A percentile compares a stretch with the other conserved stretches of the same genome.
Conservation (phyloP, 2,329 filamentous ascomycete species). For the Aspergillus fumigatiaffinis region DNA sequence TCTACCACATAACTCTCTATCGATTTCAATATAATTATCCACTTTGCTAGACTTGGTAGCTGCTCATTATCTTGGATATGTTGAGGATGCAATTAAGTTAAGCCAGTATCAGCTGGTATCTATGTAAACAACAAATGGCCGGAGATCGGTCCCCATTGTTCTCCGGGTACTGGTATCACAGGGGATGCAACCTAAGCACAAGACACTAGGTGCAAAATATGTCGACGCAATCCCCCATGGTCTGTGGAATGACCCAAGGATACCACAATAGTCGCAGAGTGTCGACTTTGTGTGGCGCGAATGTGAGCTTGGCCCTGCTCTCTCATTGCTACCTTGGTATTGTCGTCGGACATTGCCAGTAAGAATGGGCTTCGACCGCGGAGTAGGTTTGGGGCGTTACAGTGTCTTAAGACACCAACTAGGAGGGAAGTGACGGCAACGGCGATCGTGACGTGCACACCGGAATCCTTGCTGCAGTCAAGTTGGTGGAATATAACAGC, state of each 20-base stretch:
- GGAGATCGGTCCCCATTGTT: neutral
- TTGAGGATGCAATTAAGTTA: neutral
- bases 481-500: slow-evolving; percentile 21
- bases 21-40: neutral
- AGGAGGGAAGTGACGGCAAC: neutral
- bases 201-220: neutral
- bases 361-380: neutral
- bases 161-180: neutral
- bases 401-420: neutral
- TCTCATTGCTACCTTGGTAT: neutral
- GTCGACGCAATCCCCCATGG: neutral
- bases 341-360: neutral
- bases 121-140: neutral
- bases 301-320: neutral
- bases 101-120: neutral
- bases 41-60: neutral
- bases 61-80: neutral
- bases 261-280: neutral
- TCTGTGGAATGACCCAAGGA: neutral
- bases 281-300: neutral
- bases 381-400: neutral
- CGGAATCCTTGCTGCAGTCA: slow-evolving; percentile 7
- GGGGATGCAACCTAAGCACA: neutral
- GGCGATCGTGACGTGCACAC: neutral
- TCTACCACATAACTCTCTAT: neutral